phyloP scores from a whole-genome alignment of 495 filamentous ascomycete genomes.

The Friedmanniomyces simplex region DNA sequence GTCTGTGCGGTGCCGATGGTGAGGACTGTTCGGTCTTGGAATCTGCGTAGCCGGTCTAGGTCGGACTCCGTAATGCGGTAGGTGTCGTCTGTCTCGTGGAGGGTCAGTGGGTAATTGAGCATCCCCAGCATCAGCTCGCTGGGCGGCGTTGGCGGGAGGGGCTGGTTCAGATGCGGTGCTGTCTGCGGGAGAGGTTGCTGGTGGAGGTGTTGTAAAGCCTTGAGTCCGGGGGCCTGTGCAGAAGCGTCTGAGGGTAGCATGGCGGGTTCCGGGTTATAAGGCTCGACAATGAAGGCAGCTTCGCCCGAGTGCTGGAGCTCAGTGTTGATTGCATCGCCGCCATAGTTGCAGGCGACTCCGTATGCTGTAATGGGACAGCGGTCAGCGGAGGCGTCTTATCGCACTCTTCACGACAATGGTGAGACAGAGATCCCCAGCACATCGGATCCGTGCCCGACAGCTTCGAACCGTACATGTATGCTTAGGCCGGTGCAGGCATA shows the following conservation, averaged over 20 bases:
- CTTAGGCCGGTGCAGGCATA: too few species aligned
- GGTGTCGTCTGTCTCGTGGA: slow-evolving; percentile 21
- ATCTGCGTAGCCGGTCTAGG: slow-evolving; percentile 27
- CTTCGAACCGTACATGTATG: too few species aligned
- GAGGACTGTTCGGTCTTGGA: slow-evolving; percentile 33
- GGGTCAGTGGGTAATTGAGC: slow-evolving; percentile 4
- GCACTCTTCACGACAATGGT: too few species aligned
- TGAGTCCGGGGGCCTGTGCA: neutral
- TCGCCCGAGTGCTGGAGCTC: slow-evolving; percentile 31
- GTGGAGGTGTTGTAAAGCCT: neutral
- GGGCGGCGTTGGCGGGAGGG: slow-evolving; percentile 9
- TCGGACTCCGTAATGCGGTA: slow-evolving; percentile 25
- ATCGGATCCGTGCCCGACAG: too few species aligned
- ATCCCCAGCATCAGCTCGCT: slow-evolving; percentile 14
- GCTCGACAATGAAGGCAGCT: slow-evolving; percentile 25
- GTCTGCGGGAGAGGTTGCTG: neutral
- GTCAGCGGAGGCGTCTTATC: neutral
- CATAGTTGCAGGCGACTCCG: slow-evolving; percentile 37
- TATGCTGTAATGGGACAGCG: slow-evolving; percentile 15
- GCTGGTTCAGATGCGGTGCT: neutral
- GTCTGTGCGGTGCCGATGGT: slow-evolving; percentile 30
- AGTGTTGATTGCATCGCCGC: slow-evolving; percentile 11
- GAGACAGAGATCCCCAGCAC: too few species aligned
- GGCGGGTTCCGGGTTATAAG: neutral
- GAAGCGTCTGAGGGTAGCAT: neutral